Percentiles rank a stretch among this genome's conserved stretches.
Evolutionary conservation across 1,139 yeast genomes (phyloP).

Genomic region (Candida neerlandica): DNA sequence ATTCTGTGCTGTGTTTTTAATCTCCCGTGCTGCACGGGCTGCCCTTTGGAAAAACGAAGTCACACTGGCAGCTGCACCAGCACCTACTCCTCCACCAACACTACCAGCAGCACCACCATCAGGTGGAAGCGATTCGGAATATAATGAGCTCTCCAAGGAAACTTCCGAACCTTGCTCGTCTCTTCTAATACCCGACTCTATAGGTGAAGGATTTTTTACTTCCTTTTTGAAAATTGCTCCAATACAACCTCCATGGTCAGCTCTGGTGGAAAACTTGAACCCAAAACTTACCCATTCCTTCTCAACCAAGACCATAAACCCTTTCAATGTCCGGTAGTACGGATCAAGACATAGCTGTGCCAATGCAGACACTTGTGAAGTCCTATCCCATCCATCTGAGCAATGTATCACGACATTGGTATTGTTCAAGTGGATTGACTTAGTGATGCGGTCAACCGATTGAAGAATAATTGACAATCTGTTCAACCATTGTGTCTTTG

Average conservation of each 20-base stretch:
- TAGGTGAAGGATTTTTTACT: slow-evolving; percentile 12
- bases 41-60: slow-evolving; percentile 40
- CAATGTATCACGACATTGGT: slow-evolving; percentile 89
- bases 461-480: slow-evolving; percentile 69
- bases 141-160: slow-evolving; percentile 17
- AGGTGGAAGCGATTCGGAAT: slow-evolving; percentile 11
- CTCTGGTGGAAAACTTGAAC: slow-evolving; percentile 81
- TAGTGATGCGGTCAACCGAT: slow-evolving; percentile 76
- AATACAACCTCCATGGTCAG: slow-evolving; percentile 66
- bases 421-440: slow-evolving; percentile 77
- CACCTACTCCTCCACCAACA: slow-evolving; percentile 21
- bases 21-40: slow-evolving; percentile 48
- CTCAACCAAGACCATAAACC: slow-evolving; percentile 82
- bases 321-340: slow-evolving; percentile 80
- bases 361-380: slow-evolving; percentile 84
- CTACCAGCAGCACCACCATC: slow-evolving; percentile 12
- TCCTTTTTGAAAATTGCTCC: slow-evolving; percentile 39
- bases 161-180: slow-evolving; percentile 17
- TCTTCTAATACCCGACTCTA: slow-evolving; percentile 9
- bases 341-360: slow-evolving; percentile 91
- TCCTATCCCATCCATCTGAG: slow-evolving; percentile 98
- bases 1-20: slow-evolving; percentile 41
- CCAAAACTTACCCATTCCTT: slow-evolving; percentile 98
- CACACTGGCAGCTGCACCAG: slow-evolving; percentile 21
- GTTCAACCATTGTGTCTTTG: slow-evolving; percentile 79